phyloP scores from a whole-genome alignment of 805 yeast species.

The Metschnikowia cubensis region DNA sequence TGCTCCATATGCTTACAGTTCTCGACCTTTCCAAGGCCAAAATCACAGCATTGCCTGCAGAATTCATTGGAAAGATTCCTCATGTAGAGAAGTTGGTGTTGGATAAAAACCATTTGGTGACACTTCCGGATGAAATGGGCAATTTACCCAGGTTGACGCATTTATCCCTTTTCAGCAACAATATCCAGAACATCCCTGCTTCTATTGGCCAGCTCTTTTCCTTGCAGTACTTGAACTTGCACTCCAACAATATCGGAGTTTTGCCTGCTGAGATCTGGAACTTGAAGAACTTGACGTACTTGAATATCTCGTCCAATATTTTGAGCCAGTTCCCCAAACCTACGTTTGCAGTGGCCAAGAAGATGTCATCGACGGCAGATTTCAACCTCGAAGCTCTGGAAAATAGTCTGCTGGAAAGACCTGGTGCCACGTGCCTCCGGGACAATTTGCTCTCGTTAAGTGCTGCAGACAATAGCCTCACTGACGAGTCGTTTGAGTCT shows the following conservation, averaged over 20 bases:
- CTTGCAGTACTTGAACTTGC: constrained; percentile 69
- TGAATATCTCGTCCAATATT: constrained; percentile 74
- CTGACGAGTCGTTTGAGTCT: constrained; percentile 70
- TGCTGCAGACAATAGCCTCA: constrained; percentile 79
- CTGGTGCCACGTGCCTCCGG: constrained; percentile 30
- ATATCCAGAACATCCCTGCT: constrained; percentile 65
- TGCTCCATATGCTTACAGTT: constrained; percentile 59
- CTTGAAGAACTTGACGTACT: constrained; percentile 48
- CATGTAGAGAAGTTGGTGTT: constrained; percentile 68
- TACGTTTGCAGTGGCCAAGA: constrained; percentile 30
- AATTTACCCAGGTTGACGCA: constrained; percentile 54
- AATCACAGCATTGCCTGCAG: constrained; percentile 65
- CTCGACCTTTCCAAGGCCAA: constrained; percentile 81
- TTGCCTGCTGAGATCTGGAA: constrained; percentile 69
- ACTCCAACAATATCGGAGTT: constrained; percentile 72
- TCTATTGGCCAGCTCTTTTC: constrained; percentile 57
- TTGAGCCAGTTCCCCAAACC: constrained; percentile 58
- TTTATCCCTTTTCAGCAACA: constrained; percentile 71
- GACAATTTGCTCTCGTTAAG: constrained; percentile 54
- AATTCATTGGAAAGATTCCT: constrained; percentile 57
- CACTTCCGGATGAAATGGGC: constrained; percentile 68
- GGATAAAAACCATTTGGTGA: constrained; percentile 77
- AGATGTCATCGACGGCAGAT: constrained; percentile 27
- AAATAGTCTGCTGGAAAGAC: background rate
- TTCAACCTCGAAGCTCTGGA: background rate